Percentiles rank a stretch among this genome's conserved stretches.
Conservation (phyloP, 2,329 filamentous ascomycete species). For the Rhynchosporium secalis region DNA sequence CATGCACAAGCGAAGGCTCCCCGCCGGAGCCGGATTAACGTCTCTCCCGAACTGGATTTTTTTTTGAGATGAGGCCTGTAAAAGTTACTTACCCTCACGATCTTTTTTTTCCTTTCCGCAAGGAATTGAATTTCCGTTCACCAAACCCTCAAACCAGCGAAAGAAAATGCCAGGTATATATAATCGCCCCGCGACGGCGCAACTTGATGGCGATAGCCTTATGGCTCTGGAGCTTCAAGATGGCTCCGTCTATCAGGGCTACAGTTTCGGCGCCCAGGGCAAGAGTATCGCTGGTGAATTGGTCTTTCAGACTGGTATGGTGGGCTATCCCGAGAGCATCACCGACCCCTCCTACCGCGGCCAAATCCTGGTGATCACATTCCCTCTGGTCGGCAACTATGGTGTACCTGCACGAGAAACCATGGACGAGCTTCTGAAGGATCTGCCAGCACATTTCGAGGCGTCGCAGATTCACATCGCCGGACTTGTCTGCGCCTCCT, state of each 20-base stretch:
- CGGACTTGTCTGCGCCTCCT: constrained; percentile 85
- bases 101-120: no score
- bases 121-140: no score
- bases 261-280: constrained; percentile 85
- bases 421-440: constrained; percentile 79
- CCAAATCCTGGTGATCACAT: constrained; percentile 95
- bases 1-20: no score
- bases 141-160: no score
- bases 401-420: constrained; percentile 87
- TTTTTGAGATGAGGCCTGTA: no score
- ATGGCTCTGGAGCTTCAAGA: constrained; percentile 92
- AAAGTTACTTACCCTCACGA: no score
- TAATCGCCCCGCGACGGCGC: constrained; percentile 23
- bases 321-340: constrained; percentile 93
- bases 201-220: constrained; percentile 54
- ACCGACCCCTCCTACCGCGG: constrained; percentile 86
- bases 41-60: no score
- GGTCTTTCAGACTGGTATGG: constrained; percentile 99
- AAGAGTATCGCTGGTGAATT: constrained; percentile 95
- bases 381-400: constrained; percentile 95
- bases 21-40: no score
- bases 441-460: constrained; percentile 91
- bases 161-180: no score
- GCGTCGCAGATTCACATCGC: constrained; percentile 90
- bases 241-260: constrained; percentile 86